Conservation (phyloP, 768 basidiomycete species). For the Boletus pseudo-olivaceus region DNA sequence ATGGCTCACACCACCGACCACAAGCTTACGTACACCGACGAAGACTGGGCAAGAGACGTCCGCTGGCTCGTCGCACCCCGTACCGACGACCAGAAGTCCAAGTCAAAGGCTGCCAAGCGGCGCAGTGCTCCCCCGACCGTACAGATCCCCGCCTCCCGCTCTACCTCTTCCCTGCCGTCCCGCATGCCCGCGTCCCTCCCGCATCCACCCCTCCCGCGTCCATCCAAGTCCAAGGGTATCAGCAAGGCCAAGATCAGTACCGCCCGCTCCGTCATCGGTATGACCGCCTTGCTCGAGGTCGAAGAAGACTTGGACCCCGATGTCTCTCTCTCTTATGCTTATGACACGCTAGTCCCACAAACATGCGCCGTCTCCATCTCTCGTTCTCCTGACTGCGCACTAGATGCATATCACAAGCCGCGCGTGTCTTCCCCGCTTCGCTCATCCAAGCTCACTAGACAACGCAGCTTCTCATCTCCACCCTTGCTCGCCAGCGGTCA, state of each 20-base stretch:
- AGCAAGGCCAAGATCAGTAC: slow-evolving; percentile 31
- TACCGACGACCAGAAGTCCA: slow-evolving; percentile 12
- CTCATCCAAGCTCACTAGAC: slow-evolving; percentile 23
- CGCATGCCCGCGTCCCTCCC: slow-evolving; percentile 10
- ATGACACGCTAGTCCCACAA: slow-evolving; percentile 10
- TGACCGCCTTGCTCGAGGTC: slow-evolving; percentile 52
- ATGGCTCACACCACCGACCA: slow-evolving; percentile 21
- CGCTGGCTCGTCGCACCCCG: slow-evolving; percentile 54
- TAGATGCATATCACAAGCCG: slow-evolving; percentile 15
- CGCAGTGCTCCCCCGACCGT: slow-evolving; percentile 16
- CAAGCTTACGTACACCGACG: slow-evolving; percentile 43
- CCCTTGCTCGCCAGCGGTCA: slow-evolving; percentile 11
- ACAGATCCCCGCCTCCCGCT: slow-evolving; percentile 16
- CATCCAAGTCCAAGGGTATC: slow-evolving; percentile 26
- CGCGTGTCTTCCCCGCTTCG: slow-evolving; percentile 25
- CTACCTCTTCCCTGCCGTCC: slow-evolving; percentile 21
- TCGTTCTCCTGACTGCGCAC: slow-evolving; percentile 7
- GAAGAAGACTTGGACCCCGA: slow-evolving; percentile 42
- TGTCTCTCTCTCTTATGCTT: neutral
- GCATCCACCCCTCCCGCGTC: slow-evolving; percentile 17
- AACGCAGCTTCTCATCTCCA: slow-evolving; percentile 33
- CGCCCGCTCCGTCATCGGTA: slow-evolving; percentile 47
- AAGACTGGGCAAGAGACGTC: slow-evolving; percentile 68
- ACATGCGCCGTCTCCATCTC: slow-evolving; percentile 17
- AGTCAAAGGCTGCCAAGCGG: slow-evolving; percentile 19